Base-by-base conservation (phyloP, 2,329 filamentous ascomycete genomes). In the Paecilomyces sp. region DNA sequence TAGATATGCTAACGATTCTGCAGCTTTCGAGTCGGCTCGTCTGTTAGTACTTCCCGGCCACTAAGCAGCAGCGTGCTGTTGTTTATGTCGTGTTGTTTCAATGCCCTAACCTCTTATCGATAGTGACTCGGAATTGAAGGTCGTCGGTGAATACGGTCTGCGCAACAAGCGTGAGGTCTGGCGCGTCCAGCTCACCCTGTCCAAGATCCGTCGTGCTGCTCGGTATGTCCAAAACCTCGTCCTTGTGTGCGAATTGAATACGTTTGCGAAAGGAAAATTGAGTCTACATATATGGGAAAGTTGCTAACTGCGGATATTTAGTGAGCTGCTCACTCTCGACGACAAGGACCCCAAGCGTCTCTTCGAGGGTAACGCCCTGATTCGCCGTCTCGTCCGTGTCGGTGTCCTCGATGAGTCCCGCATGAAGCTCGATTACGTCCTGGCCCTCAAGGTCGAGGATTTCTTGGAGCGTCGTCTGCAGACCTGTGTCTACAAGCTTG, bases 381-480 rank as follows among this genome's bases (percentile, higher is more conserved):
- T 99, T 89, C 94, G 94, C 81, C 94, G 94, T 90, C 92, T 99
- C 71, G 94, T 99, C 71, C 94, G 94, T 81, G 92, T 97, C 79
- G 94, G 94, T 91, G 94, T 99, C 77, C 91, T 99, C 77, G 94
- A 99, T 81, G 94, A 99, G 86, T 92, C 92, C 80, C 94, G 94
- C 88, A 99, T 99, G 94, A 99, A 97, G 90, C 94, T 99, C 87
- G 94, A 99, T 97, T 97, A 99, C 89, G 94, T 99, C 79, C 85
- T 99, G 79, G 94, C 94, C 83, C 89, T 99, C 65, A 96, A 96
- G 87, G 90, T 95, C 76, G 94, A 99, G 84, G 94, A 99, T 83
- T 99, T 99, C 89, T 87, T 99, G 83, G 94, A 99, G 90, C 93
- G 94, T 76, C 92, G 94, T 82, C 92, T 97, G 72, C 93, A 99